Conservation (phyloP, 192 early-diverging fungal species). For the Nowakowskiella sp. region DNA sequence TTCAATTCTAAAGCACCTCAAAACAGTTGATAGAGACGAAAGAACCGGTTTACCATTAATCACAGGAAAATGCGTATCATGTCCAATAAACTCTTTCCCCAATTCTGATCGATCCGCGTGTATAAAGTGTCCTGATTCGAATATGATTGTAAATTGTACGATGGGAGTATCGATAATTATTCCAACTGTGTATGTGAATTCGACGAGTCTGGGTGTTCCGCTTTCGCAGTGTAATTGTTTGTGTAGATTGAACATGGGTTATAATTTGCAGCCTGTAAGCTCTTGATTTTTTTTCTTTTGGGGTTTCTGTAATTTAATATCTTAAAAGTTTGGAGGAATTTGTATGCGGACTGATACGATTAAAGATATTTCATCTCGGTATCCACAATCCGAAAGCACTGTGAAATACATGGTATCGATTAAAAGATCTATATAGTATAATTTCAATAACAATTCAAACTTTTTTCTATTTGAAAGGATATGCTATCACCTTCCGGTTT, state of each 20-base stretch:
- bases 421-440: not conserved
- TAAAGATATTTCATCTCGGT: too few relatives aligned
- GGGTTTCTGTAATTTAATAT: too few relatives aligned
- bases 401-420: too few relatives aligned
- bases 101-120: slow-evolving; percentile 19
- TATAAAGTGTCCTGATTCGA: slow-evolving; percentile 24
- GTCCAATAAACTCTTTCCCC: slow-evolving; percentile 25
- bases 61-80: slow-evolving; percentile 17
- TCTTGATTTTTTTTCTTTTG: not conserved
- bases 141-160: slow-evolving; percentile 19
- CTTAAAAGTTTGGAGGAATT: too few relatives aligned
- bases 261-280: slow-evolving; percentile 11
- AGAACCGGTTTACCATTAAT: slow-evolving; percentile 5
- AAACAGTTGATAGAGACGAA: slow-evolving; percentile 17
- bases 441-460: not conserved
- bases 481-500: slow-evolving; percentile 5
- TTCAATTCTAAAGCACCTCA: not conserved
- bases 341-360: too few relatives aligned
- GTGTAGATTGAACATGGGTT: slow-evolving; percentile 27
- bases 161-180: not conserved
- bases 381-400: too few relatives aligned
- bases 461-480: slow-evolving; percentile 4
- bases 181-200: too few relatives aligned
- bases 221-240: slow-evolving; percentile 34
- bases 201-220: too few relatives aligned